phyloP scores from a whole-genome alignment of 495 filamentous ascomycete genomes.

The Cenococcum geophilum region DNA sequence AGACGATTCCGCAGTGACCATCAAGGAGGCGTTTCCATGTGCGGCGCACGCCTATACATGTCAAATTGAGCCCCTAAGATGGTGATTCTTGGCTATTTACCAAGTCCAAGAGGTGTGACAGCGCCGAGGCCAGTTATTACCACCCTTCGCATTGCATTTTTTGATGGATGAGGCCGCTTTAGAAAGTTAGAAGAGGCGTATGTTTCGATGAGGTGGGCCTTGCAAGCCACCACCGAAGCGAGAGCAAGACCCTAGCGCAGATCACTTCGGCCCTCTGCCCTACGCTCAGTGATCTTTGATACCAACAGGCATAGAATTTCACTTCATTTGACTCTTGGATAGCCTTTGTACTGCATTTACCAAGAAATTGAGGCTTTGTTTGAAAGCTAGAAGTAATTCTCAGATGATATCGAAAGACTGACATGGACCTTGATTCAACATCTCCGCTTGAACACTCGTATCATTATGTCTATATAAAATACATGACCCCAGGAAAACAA shows the following conservation, averaged over 20 bases:
- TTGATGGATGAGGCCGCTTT: slow-evolving; percentile 2
- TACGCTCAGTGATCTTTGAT: neutral
- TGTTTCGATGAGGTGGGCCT: neutral
- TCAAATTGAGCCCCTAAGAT: neutral
- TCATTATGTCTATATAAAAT: too few relatives aligned
- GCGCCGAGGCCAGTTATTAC: slow-evolving; percentile 93
- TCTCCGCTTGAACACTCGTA: too few relatives aligned
- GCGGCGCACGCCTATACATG: slow-evolving; percentile 53
- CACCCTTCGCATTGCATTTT: slow-evolving; percentile 62
- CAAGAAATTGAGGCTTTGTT: too few relatives aligned
- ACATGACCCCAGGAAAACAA: too few relatives aligned
- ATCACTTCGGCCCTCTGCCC: neutral
- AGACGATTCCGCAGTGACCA: slow-evolving; percentile 71
- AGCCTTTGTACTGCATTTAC: too few relatives aligned
- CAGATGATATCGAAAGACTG: too few relatives aligned
- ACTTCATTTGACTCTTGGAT: too few relatives aligned
- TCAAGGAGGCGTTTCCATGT: slow-evolving; percentile 79
- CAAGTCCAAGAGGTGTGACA: slow-evolving; percentile 84
- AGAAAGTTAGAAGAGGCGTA: neutral
- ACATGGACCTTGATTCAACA: too few relatives aligned
- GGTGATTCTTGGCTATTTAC: slow-evolving; percentile 34
- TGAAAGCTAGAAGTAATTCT: too few relatives aligned
- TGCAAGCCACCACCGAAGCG: neutral
- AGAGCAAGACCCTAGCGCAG: neutral
- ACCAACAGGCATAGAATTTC: neutral